These are phyloP conservation scores for Leccinum subrobustum DNA, from an alignment of 1,284 basidiomycete genomes.

Conservation along the genomic window DNA sequence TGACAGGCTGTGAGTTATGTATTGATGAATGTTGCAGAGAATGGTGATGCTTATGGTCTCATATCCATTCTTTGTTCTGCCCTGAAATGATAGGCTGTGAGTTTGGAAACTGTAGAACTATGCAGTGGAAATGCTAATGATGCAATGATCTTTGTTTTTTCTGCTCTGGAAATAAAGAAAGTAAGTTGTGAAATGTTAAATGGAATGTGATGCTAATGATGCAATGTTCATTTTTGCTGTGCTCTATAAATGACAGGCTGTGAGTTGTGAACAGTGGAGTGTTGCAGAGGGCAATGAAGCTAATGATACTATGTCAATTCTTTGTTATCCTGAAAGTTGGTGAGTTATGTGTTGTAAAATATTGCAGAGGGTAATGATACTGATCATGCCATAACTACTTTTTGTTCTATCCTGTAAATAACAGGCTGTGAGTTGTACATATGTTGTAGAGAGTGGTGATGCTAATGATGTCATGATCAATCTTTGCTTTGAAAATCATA, in stretches of 20 bases:
- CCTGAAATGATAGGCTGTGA: neutral
- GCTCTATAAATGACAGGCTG: neutral
- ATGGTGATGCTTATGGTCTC: neutral
- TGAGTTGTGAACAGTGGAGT: neutral
- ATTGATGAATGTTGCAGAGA: neutral
- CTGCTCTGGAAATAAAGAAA: neutral
- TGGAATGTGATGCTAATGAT: neutral
- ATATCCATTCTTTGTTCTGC: neutral
- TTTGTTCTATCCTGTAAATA: neutral
- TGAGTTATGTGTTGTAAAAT: neutral
- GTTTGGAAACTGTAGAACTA: neutral
- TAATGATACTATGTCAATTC: neutral
- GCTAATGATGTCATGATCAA: neutral
- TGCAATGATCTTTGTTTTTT: neutral
- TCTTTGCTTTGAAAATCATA: neutral
- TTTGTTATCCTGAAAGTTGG: neutral
- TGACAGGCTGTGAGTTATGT: neutral
- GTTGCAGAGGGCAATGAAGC: neutral
- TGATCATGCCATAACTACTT: neutral
- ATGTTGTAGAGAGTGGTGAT: neutral
- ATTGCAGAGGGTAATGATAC: neutral
- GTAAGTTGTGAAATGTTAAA: neutral
- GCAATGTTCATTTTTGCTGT: neutral
- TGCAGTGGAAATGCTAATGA: neutral
- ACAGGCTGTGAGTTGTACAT: neutral